A percentile compares a stretch with the other conserved stretches of the same genome.
Conservation (phyloP, 306 rosid species). For the Quercus alba region DNA sequence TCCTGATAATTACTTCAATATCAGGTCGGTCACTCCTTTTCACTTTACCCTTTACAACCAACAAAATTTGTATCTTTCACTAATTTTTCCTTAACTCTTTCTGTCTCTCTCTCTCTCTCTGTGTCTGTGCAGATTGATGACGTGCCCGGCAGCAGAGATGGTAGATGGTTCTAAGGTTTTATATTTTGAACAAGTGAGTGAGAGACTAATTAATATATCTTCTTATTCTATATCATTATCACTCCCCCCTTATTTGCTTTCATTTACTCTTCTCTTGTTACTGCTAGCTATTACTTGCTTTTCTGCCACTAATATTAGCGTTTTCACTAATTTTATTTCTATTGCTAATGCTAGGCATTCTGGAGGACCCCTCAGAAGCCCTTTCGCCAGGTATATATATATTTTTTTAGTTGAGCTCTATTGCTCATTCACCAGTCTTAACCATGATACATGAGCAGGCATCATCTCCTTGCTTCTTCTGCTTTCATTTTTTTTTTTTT, state of each 20-base stretch:
- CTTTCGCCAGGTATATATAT: slow-evolving; percentile 83
- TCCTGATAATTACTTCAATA: slow-evolving; percentile 91
- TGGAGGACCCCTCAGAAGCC: slow-evolving; percentile 98
- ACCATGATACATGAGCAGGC: neutral
- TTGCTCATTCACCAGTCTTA: neutral
- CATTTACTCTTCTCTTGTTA: neutral
- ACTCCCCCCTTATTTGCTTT: neutral
- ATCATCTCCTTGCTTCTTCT: neutral
- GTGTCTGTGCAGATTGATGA: slow-evolving; percentile 32
- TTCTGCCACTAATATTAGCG: neutral
- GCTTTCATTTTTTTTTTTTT: neutral
- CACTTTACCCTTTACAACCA: neutral
- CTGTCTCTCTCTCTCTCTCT: too few species aligned
- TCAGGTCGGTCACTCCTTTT: slow-evolving; percentile 41
- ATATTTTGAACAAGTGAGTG: slow-evolving; percentile 88
- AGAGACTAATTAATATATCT: neutral
- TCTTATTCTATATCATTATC: neutral
- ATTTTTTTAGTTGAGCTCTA: too few species aligned
- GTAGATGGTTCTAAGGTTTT: slow-evolving; percentile 86
- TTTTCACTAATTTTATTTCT: slow-evolving; percentile 13
- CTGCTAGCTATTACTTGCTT: neutral
- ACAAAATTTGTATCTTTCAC: neutral
- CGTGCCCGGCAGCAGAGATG: slow-evolving; percentile 97
- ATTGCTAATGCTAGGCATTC: slow-evolving; percentile 65
- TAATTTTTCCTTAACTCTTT: neutral